Evolutionary conservation across 495 filamentous ascomycete genomes (phyloP).

Genomic region (Venustampulla echinocandica): DNA sequence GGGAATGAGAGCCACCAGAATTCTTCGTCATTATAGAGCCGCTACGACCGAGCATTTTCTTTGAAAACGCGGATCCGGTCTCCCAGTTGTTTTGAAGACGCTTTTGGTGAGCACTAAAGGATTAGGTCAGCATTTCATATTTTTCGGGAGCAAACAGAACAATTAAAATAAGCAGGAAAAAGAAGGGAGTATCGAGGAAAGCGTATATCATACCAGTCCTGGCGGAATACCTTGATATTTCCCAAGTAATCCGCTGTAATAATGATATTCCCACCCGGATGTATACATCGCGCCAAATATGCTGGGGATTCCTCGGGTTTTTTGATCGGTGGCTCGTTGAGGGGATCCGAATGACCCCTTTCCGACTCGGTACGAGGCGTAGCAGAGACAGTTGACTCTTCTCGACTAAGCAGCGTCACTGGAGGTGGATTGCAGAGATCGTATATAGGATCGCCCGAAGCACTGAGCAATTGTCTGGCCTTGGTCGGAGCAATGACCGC

Average conservation of each 20-base stretch:
- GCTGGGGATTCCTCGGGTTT: conserved; percentile 52
- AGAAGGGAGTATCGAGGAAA: neutral
- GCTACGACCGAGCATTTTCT: conserved; percentile 57
- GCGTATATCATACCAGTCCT: conserved; percentile 30
- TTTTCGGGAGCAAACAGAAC: neutral
- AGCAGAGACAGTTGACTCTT: conserved; percentile 40
- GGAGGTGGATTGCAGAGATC: conserved; percentile 95
- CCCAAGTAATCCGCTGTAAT: conserved; percentile 84
- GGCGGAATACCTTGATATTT: conserved; percentile 85
- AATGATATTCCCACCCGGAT: conserved; percentile 83
- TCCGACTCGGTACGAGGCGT: conserved; percentile 12
- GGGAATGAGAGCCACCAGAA: conserved; percentile 42
- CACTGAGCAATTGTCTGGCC: conserved; percentile 66
- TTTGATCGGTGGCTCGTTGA: conserved; percentile 36
- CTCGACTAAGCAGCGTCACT: conserved; percentile 69
- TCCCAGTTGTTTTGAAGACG: conserved; percentile 56
- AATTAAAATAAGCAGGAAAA: neutral
- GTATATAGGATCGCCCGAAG: conserved; percentile 85
- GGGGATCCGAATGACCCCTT: conserved; percentile 24
- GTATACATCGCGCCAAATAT: conserved; percentile 64
- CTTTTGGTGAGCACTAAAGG: conserved; percentile 44
- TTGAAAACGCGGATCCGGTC: conserved; percentile 67
- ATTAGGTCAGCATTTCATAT: conserved; percentile 34
- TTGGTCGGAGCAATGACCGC: conserved; percentile 75
- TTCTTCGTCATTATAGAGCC: conserved; percentile 48